Base-by-base conservation (phyloP, 2,329 filamentous ascomycete genomes). In the Colletotrichum scovillei region DNA sequence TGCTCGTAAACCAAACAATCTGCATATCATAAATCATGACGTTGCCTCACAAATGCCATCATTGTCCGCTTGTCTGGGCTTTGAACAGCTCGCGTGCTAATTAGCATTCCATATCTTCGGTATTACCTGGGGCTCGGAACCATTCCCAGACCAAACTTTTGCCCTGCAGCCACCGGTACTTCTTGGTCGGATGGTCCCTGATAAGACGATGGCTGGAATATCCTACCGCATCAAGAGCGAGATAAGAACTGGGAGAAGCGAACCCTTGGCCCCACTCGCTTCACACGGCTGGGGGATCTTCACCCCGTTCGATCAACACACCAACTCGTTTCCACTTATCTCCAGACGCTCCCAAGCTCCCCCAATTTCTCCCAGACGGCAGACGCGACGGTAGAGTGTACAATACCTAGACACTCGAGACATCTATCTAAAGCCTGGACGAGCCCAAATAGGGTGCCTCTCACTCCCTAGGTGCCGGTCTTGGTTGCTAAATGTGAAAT, bases 251-350 rank as follows among this genome's bases (percentile, higher is more conserved):
- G 12, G 24, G 30, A 53, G 57, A 52, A 9, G n/a, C 24, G 46
- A 53, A 70, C 46, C 60, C 56, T 62, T 24, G 32, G 70, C 49
- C 24, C 70, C 70, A 65, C 70, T 26, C 26, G 30, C 35, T 60
- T 65, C 24, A 32, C 53, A 35, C 69, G 46, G 53, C 70, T 72
- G 59, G 65, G 69, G 32, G 19, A 70, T 66, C 62, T 55, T 49
- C 28, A 28, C 46, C 28, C 28, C 62, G 26, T 63, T 46, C 28
- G 62, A 63, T 55, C 46, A 22, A 38, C 62, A 63, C 46, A 63
- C 28, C 46, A 63, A 63, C 62, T n/a, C 46, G n/a, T 63, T 49
- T 63, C 62, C 62, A 63, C 46, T 63, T 55, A 63, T 63, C 62
- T 63, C 28, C 46, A 55, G 46, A 53, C 60, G n/a, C 24, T 19